Evolutionary conservation across 2,329 filamentous ascomycete genomes (phyloP).

Genomic region (Akanthomyces muscarius): DNA sequence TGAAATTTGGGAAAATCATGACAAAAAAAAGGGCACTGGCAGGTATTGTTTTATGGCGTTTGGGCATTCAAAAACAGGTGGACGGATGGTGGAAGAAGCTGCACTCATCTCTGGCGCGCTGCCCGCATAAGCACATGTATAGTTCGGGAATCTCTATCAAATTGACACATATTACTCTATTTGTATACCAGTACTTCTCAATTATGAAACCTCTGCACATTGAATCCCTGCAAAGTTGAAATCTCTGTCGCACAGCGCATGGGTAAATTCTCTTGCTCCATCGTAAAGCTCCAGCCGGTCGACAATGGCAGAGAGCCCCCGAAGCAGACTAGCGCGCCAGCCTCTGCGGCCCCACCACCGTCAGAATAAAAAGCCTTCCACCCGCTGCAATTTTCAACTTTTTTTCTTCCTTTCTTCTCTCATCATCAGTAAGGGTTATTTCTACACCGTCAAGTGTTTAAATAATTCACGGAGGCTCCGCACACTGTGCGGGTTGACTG

Average conservation of each 20-base stretch:
- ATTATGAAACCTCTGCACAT: background rate
- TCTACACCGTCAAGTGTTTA: constrained; percentile 51
- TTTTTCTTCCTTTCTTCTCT: constrained; percentile 31
- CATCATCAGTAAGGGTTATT: constrained; percentile 44
- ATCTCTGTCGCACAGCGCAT: background rate
- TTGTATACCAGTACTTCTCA: too few relatives aligned
- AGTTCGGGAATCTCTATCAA: background rate
- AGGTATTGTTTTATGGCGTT: constrained; percentile 8
- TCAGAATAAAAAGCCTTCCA: constrained; percentile 13
- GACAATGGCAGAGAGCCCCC: constrained; percentile 9
- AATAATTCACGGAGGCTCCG: constrained; percentile 47
- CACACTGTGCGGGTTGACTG: constrained; percentile 48
- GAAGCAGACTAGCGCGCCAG: constrained; percentile 12
- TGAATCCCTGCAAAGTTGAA: background rate
- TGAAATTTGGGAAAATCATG: constrained; percentile 7
- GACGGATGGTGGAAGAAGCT: background rate
- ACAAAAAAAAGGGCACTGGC: constrained; percentile 9
- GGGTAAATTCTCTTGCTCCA: constrained; percentile 2
- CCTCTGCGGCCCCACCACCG: constrained; percentile 1
- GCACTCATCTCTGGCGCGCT: background rate
- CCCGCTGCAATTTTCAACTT: constrained; percentile 14
- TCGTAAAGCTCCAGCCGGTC: constrained; percentile 1
- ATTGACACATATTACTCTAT: background rate
- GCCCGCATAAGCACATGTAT: background rate
- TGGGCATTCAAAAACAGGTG: background rate